phyloP scores from a whole-genome alignment of 1,139 yeast species.

The Hyphopichia pseudoburtonii region DNA sequence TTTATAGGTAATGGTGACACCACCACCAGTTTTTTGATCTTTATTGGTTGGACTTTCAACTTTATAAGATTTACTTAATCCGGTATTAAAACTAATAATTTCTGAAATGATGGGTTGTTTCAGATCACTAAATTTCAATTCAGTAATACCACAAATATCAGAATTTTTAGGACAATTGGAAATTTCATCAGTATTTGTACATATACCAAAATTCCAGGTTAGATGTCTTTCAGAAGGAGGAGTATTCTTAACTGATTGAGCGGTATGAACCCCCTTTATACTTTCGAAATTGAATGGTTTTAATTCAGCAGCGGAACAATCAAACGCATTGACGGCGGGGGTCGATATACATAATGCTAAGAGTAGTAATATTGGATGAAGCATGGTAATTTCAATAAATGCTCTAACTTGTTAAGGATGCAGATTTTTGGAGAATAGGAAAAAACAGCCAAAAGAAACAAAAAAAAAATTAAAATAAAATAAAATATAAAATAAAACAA shows the following conservation, averaged over 20 bases:
- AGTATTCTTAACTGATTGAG: conserved; percentile 47
- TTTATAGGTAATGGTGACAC: conserved; percentile 46
- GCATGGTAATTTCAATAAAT: too few species aligned
- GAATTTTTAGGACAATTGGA: conserved; percentile 65
- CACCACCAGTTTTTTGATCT: conserved; percentile 27
- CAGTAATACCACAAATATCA: conserved; percentile 67
- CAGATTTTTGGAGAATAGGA: too few species aligned
- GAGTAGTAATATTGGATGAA: not conserved
- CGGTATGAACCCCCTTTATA: conserved; percentile 49
- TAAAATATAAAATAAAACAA: too few species aligned
- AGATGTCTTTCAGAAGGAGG: conserved; percentile 73
- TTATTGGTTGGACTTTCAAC: conserved; percentile 14
- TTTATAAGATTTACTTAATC: conserved; percentile 31
- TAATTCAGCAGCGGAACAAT: conserved; percentile 45
- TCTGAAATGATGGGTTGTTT: conserved; percentile 48
- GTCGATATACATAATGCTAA: conserved; percentile 1
- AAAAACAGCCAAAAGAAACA: too few species aligned
- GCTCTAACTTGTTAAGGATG: too few species aligned
- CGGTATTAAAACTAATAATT: conserved; percentile 49
- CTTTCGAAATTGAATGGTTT: conserved; percentile 42
- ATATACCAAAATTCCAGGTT: conserved; percentile 72
- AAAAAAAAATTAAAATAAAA: too few species aligned
- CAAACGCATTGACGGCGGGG: conserved; percentile 13
- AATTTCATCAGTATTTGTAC: conserved; percentile 47
- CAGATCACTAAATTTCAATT: conserved; percentile 45